Conservation (phyloP, 305 asterid species). For the Solanum hybrid region DNA sequence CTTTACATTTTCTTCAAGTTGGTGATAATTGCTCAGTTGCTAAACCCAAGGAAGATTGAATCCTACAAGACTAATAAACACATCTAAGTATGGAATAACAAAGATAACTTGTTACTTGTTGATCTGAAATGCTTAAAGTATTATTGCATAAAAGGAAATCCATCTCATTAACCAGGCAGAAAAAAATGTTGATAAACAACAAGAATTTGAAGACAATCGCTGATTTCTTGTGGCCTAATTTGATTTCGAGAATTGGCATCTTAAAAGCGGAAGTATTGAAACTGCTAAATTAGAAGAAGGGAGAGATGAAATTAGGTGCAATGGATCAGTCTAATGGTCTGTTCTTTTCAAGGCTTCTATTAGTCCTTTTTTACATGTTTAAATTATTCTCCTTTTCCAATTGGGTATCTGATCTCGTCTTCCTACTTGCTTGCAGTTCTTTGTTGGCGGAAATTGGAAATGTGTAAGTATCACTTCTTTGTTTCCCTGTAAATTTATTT, state of each 20-base stretch:
- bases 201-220: background rate
- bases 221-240: background rate
- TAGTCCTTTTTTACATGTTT: background rate
- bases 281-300: background rate
- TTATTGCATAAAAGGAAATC: background rate
- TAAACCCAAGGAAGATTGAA: background rate
- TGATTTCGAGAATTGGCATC: background rate
- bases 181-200: background rate
- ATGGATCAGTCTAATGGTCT: background rate
- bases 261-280: background rate
- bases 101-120: background rate
- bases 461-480: constrained; percentile 55
- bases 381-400: background rate
- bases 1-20: background rate
- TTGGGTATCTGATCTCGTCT: background rate
- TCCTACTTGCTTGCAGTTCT: constrained; percentile 60
- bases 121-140: background rate
- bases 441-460: constrained; percentile 96
- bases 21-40: background rate
- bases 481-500: background rate
- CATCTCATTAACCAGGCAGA: background rate
- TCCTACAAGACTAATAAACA: background rate
- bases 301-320: background rate
- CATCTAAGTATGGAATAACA: background rate
- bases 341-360: background rate